These are phyloP conservation scores for Cornus florida DNA, from an alignment of 148 eudicot genomes.

Conservation along the genomic window DNA sequence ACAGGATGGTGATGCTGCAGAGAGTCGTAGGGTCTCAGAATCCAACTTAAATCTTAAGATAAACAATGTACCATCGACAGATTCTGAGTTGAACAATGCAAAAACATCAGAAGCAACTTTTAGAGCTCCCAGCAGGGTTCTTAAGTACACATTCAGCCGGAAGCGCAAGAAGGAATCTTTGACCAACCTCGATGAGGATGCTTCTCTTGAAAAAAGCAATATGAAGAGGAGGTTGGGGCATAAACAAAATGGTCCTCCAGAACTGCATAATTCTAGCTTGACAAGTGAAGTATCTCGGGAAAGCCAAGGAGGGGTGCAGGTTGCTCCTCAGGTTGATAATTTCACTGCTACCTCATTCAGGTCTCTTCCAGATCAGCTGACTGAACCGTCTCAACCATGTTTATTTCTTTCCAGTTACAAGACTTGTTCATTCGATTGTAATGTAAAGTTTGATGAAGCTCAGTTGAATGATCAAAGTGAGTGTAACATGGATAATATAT, in stretches of 20 bases:
- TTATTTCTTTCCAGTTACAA: slow-evolving; percentile 12
- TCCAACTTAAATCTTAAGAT: neutral
- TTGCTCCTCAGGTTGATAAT: too few species aligned
- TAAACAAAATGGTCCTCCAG: slow-evolving; percentile 9
- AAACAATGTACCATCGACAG: neutral
- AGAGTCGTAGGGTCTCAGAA: slow-evolving; percentile 4
- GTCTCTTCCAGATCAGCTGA: slow-evolving; percentile 17
- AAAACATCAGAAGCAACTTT: slow-evolving; percentile 18
- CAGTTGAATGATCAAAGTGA: slow-evolving; percentile 13
- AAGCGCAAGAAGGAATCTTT: slow-evolving; percentile 31
- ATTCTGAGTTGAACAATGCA: slow-evolving; percentile 11
- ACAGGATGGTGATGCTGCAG: slow-evolving; percentile 12
- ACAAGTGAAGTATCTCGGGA: too few species aligned
- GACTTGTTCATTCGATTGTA: slow-evolving; percentile 11
- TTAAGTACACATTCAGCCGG: slow-evolving; percentile 33
- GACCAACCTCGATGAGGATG: slow-evolving; percentile 22
- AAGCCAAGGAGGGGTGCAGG: too few species aligned
- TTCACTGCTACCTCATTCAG: slow-evolving; percentile 22
- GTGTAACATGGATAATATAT: neutral
- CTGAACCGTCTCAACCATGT: slow-evolving; percentile 6
- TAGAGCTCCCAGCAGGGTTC: slow-evolving; percentile 9
- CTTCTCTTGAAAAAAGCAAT: slow-evolving; percentile 15
- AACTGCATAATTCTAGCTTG: neutral
- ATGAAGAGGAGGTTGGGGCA: slow-evolving; percentile 8
- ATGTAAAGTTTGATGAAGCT: slow-evolving; percentile 17